Evolutionary conservation across 2,329 filamentous ascomycete genomes (phyloP).

Genomic region (Simplicillium sp.): DNA sequence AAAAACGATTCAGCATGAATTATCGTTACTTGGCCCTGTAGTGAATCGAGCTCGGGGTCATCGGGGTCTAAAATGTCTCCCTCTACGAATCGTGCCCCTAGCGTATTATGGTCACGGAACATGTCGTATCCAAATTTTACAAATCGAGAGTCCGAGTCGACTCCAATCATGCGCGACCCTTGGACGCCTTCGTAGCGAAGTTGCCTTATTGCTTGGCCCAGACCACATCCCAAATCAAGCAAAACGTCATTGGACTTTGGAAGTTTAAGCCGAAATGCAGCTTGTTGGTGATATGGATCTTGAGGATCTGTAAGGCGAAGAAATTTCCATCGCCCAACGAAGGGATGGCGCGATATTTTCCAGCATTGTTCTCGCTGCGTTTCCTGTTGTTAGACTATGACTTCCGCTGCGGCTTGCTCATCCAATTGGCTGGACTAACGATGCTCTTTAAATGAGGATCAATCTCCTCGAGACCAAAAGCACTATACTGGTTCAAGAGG

Average conservation of each 20-base stretch:
- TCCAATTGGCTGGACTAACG: constrained; percentile 14
- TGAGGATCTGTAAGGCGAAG: constrained; percentile 29
- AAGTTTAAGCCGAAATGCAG: constrained; percentile 29
- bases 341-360: constrained; percentile 32
- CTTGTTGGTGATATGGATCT: constrained; percentile 32
- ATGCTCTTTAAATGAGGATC: constrained; percentile 24
- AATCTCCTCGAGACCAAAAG: constrained; percentile 22
- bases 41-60: constrained; percentile 20
- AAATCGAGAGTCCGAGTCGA: constrained; percentile 38
- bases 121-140: constrained; percentile 53
- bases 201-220: constrained; percentile 41
- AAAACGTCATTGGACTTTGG: constrained; percentile 27
- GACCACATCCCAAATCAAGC: constrained; percentile 40
- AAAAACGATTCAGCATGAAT: constrained; percentile 41
- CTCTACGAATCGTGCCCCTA: constrained; percentile 37
- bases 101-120: constrained; percentile 45
- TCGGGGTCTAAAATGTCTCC: constrained; percentile 38
- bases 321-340: constrained; percentile 41
- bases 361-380: constrained; percentile 35
- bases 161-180: constrained; percentile 36
- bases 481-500: constrained; percentile 28
- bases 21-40: constrained; percentile 33
- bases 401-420: no score
- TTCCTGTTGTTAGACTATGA: no score
- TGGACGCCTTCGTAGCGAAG: constrained; percentile 39